A percentile compares a stretch with the other conserved stretches of the same genome.
Evolutionary conservation across 225 moss, liverwort and hornwort species (phyloP).

Genomic region (Lunularia cruciata): DNA sequence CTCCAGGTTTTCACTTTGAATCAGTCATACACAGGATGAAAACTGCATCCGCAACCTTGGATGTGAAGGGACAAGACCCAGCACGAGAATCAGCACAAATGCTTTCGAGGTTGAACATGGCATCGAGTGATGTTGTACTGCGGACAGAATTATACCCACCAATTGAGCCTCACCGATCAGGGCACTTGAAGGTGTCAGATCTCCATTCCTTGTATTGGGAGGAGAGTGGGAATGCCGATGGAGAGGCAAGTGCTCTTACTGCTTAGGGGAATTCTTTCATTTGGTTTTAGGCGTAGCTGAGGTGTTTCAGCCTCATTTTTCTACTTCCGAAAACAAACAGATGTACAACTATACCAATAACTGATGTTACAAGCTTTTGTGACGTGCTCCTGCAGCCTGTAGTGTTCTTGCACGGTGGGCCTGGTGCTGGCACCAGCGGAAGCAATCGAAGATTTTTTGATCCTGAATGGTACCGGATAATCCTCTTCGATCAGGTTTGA

Average conservation of each 20-base stretch:
- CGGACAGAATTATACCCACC: constrained; percentile 54
- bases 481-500: constrained; percentile 77
- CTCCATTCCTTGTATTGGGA: constrained; percentile 87
- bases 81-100: constrained; percentile 26
- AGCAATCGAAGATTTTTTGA: constrained; percentile 71
- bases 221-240: constrained; percentile 75
- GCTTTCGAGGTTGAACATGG: constrained; percentile 33
- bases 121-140: constrained; percentile 18
- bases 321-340: background rate
- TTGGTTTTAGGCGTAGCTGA: background rate
- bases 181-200: constrained; percentile 69
- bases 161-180: constrained; percentile 54
- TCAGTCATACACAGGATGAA: constrained; percentile 35
- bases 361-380: background rate
- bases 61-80: constrained; percentile 22
- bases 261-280: background rate
- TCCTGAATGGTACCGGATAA: constrained; percentile 72
- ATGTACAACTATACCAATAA: no score
- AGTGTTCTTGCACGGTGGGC: constrained; percentile 79
- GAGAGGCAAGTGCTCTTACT: constrained; percentile 51
- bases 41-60: constrained; percentile 14
- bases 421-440: constrained; percentile 76
- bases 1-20: background rate
- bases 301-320: background rate
- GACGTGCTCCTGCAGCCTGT: constrained; percentile 52